Evolutionary conservation across 2,329 filamentous ascomycete genomes (phyloP).

Genomic region (Colletotrichum musae): DNA sequence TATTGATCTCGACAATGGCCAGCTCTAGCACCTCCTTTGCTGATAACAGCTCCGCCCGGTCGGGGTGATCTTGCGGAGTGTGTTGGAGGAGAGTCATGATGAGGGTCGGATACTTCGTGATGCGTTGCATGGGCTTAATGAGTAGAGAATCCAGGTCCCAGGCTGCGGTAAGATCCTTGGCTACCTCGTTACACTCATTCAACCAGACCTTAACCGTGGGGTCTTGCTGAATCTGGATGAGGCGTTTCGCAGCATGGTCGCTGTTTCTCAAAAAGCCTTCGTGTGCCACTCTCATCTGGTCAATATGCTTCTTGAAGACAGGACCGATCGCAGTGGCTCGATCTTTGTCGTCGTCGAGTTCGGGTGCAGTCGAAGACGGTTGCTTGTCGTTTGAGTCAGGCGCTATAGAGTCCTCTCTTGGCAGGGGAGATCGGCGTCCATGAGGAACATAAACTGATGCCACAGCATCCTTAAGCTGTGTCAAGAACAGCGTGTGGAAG

Average conservation of each 20-base stretch:
- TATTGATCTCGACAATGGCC: constrained; percentile 90
- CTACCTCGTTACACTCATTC: constrained; percentile 91
- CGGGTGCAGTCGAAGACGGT: constrained; percentile 54
- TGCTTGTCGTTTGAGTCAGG: constrained; percentile 51
- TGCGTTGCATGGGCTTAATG: constrained; percentile 95
- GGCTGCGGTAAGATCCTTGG: constrained; percentile 90
- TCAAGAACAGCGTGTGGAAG: constrained; percentile 86
- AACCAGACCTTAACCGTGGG: constrained; percentile 85
- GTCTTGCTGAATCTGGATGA: constrained; percentile 75
- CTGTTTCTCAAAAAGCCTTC: constrained; percentile 75
- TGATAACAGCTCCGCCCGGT: constrained; percentile 74
- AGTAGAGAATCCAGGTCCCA: constrained; percentile 98
- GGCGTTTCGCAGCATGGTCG: constrained; percentile 72
- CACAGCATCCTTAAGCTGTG: constrained; percentile 84
- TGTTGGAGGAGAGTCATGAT: constrained; percentile 84
- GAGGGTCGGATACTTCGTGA: constrained; percentile 93
- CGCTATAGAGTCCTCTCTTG: constrained; percentile 58
- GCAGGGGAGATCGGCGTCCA: constrained; percentile 58
- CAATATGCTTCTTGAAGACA: constrained; percentile 69
- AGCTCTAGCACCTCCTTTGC: constrained; percentile 70
- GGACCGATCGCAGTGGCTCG: constrained; percentile 67
- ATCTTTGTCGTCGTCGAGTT: constrained; percentile 67
- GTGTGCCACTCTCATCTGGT: constrained; percentile 72
- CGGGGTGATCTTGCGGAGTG: constrained; percentile 87
- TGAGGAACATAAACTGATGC: constrained; percentile 83